phyloP scores from a whole-genome alignment of 257 asterid species.

The Solanum sparsipilum region DNA sequence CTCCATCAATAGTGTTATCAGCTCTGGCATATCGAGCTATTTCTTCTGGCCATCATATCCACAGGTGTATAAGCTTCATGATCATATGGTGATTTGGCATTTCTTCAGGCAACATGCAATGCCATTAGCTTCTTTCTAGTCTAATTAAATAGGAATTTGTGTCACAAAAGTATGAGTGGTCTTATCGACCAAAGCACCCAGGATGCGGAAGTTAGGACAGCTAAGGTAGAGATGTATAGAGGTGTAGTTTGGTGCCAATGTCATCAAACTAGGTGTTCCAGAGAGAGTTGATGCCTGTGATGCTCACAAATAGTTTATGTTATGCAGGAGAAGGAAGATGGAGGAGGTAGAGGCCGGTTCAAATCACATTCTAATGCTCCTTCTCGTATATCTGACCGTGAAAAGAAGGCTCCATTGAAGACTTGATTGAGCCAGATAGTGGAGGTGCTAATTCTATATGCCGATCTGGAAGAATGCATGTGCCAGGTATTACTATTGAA shows the following conservation, averaged over 20 bases:
- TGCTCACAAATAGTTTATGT: background rate
- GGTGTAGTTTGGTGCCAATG: background rate
- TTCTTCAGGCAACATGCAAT: background rate
- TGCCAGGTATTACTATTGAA: background rate
- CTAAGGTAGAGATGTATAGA: background rate
- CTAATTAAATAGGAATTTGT: background rate
- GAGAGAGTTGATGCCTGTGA: background rate
- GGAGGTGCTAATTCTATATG: background rate
- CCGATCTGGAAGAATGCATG: background rate
- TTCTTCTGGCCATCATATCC: background rate
- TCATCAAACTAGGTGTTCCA: background rate
- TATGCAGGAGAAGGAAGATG: constrained; percentile 62
- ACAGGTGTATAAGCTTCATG: background rate
- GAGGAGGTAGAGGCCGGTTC: constrained; percentile 89
- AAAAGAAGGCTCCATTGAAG: constrained; percentile 90
- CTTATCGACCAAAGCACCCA: background rate
- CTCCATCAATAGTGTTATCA: background rate
- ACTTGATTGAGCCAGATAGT: constrained; percentile 16
- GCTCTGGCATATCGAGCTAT: background rate
- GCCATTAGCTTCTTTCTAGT: background rate
- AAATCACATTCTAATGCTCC: constrained; percentile 85
- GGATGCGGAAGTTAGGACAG: background rate
- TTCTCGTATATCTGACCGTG: constrained; percentile 84
- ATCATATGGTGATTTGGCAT: background rate
- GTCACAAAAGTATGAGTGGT: background rate